These are phyloP conservation scores for Dillenia suffruticosa DNA, from an alignment of 164 flowering plant species.

Conservation along the genomic window DNA sequence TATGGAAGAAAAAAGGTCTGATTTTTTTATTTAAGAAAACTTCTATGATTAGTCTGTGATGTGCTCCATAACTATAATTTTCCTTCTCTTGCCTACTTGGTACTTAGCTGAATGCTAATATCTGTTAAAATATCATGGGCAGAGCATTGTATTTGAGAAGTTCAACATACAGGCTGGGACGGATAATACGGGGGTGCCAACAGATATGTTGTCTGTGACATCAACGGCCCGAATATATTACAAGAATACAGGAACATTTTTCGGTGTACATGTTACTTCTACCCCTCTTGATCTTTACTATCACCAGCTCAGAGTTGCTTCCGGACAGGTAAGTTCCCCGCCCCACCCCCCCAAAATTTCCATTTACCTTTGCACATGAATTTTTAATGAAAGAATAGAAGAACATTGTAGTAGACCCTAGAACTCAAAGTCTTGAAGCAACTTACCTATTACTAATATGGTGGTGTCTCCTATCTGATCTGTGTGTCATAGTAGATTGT, in stretches of 20 bases:
- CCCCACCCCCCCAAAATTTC: neutral
- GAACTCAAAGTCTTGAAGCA: no score
- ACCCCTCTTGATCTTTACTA: conserved; percentile 57
- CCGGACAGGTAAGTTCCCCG: conserved; percentile 79
- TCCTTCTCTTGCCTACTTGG: no score
- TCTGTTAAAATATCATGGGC: conserved; percentile 7
- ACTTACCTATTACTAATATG: no score
- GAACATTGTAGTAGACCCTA: no score
- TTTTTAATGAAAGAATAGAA: neutral
- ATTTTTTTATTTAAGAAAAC: no score
- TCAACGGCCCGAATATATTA: conserved; percentile 65
- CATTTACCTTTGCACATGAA: neutral
- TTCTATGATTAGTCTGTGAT: no score
- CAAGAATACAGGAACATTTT: conserved; percentile 72
- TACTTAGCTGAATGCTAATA: no score
- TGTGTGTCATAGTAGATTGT: no score
- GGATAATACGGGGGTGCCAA: conserved; percentile 69
- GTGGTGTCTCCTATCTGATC: no score
- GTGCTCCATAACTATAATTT: no score
- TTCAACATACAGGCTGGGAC: conserved; percentile 71
- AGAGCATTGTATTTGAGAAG: conserved; percentile 60
- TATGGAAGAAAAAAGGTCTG: neutral
- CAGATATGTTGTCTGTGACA: conserved; percentile 75
- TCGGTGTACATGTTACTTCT: conserved; percentile 79
- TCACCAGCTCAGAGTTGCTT: conserved; percentile 59